phyloP scores from a whole-genome alignment of 768 basidiomycete species.

The Termitomyces sp. region DNA sequence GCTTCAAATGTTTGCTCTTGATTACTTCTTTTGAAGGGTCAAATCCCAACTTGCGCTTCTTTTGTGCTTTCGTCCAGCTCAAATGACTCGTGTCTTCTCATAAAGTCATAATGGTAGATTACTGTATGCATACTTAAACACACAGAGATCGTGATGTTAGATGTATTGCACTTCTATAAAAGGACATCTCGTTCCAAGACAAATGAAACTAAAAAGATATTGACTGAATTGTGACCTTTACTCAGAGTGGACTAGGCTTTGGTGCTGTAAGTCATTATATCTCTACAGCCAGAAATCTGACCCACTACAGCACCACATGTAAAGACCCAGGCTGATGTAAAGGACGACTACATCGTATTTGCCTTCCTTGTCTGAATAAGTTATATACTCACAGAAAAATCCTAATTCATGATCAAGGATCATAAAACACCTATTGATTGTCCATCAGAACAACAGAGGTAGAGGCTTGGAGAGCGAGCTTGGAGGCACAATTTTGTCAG shows the following conservation, averaged over 20 bases:
- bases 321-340: too few relatives aligned
- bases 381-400: too few relatives aligned
- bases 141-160: background rate
- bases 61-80: background rate
- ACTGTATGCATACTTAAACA: background rate
- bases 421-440: too few relatives aligned
- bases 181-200: background rate
- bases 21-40: background rate
- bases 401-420: too few relatives aligned
- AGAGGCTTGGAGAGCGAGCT: background rate
- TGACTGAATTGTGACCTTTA: background rate
- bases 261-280: background rate
- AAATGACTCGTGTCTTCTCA: too few relatives aligned
- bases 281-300: background rate
- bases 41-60: background rate
- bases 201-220: background rate
- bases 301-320: too few relatives aligned
- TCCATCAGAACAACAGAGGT: background rate
- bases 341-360: too few relatives aligned
- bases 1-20: slow-evolving; percentile 9
- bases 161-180: background rate
- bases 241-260: background rate
- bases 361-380: too few relatives aligned
- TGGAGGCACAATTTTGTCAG: background rate
- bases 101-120: background rate